Base-by-base conservation (phyloP, 805 yeast species). In the Vanderwaltozyma yarrowii region DNA sequence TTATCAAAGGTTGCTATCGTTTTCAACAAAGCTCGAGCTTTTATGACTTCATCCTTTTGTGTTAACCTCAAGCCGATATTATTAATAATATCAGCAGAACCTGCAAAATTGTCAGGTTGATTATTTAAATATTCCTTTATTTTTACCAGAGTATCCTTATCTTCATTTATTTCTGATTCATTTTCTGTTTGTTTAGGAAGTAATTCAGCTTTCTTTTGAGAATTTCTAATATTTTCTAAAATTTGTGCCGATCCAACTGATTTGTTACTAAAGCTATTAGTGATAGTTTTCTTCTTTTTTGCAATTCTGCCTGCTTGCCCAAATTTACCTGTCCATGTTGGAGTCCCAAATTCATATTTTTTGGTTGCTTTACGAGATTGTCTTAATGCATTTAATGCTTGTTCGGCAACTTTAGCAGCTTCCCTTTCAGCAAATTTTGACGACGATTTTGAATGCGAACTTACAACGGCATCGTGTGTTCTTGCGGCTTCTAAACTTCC, bases 271-370 rank as follows among this genome's bases (percentile, higher is more conserved):
- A 30, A 12, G 26, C 12, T 23, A 35, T 36, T 9, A 32, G n/a
- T 23, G 13, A 12, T 4, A 9, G 5, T 9, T 10, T 35, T 37
- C 14, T 30, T 33, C 31, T 38, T 43, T 34, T 45, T 62, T 0
- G 62, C 63, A 23, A 66, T 59, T 46, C 67, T 72, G 1, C 95
- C 96, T 0, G 95, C 95, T 15, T 64, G 58, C 0, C 98, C 98
- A 66, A 80, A 85, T 47, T 74, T 74, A 0, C 98, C 98, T 0
- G 98, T 89, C 94, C 96, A 92, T 0, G 98, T 89, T 0, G 96
- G 97, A 0, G 81, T 78, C 4, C 95, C 95, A 23, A 88, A 66
- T 19, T 64, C 61, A 18, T 59, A 59, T 32, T 58, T 61, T 40
- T 61, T 63, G 13, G 68, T 66, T 10, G 51, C 54, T 32, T 45